Evolutionary conservation across 306 rosid genomes (phyloP), one percentile per base, ranked within the genome.

Genomic region (Pueraria montana): DNA sequence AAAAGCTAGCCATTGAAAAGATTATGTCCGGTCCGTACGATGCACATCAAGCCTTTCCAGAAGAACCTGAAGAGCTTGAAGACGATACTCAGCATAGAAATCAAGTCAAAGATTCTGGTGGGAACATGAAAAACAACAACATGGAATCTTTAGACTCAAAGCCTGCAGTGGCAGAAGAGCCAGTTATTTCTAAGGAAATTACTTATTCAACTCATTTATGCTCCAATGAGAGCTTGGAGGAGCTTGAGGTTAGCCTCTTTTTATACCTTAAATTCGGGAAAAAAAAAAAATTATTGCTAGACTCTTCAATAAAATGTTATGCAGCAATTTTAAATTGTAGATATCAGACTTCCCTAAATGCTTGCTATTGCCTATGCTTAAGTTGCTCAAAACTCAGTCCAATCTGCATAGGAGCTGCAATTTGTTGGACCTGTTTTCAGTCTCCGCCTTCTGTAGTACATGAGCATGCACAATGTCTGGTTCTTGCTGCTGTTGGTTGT

Each of bases 21-120:
- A 87, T 91, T 77, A 84, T 88, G 88, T 85, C 91, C 6, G 90
- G 92, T 42, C 91, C 91, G 4, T 89, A 87, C 45, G 86, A 81
- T 52, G 85, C 79, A 11, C 93, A 83, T 62, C 92, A 90, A 85
- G 73, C 87, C 34, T 80, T 91, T 63, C 43, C 88, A 23, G 88
- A 85, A 78, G 94, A 89, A 84, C 88, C 88, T 45, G 92, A 96
- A 27, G 99, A 96, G 87, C 98, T 96, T 64, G 97, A 88, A 90
- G 90, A 91, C 34, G 91, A 92, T 82, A 49, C 75, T 52, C 86
- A 64, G 73, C 72, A 72, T 62, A 66, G 69, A 48, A 86, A 87
- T 85, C 91, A 85, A 78, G 92, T 71, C 42, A 90, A 87, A 61
- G 92, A 89, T 67, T 17, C 52, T 76, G 84, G 72, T 14, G 84